These are phyloP conservation scores for Flaveria sonorensis DNA, from an alignment of 129 eudicot genomes.

Conservation along the genomic window DNA sequence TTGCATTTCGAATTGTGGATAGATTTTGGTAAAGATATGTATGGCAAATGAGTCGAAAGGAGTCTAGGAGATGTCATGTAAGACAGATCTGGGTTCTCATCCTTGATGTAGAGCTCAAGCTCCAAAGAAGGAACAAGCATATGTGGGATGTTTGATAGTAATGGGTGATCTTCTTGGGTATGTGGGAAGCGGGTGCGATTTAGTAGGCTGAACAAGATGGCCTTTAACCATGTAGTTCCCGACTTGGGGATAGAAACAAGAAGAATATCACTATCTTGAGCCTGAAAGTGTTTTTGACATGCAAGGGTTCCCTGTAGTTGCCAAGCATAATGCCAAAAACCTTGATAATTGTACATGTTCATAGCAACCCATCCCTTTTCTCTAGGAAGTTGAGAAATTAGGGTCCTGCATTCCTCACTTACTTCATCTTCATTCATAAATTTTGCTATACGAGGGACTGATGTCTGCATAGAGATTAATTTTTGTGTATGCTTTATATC, in stretches of 20 bases:
- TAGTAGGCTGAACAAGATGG: constrained; percentile 33
- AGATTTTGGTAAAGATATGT: neutral
- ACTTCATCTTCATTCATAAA: constrained; percentile 41
- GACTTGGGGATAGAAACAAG: constrained; percentile 53
- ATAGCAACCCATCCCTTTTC: constrained; percentile 38
- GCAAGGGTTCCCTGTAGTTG: constrained; percentile 46
- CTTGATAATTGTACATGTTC: constrained; percentile 49
- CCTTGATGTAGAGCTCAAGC: constrained; percentile 23
- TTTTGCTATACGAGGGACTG: constrained; percentile 21
- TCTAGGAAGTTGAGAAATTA: constrained; percentile 42
- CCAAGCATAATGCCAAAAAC: constrained; percentile 44
- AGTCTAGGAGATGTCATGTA: constrained; percentile 34
- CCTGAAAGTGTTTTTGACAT: constrained; percentile 40
- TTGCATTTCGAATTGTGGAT: too few relatives aligned
- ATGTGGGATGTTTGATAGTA: constrained; percentile 43
- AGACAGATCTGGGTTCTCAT: constrained; percentile 30
- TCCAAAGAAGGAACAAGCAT: constrained; percentile 46
- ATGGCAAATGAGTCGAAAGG: constrained; percentile 51
- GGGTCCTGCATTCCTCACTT: constrained; percentile 39
- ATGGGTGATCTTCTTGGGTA: constrained; percentile 36
- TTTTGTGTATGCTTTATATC: neutral
- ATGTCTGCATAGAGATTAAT: constrained; percentile 18
- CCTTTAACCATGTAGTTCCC: constrained; percentile 63
- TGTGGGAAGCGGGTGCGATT: constrained; percentile 24
- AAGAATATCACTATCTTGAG: constrained; percentile 44